Conservation (phyloP, 1,284 basidiomycete species). For the Vanrija humicola region DNA sequence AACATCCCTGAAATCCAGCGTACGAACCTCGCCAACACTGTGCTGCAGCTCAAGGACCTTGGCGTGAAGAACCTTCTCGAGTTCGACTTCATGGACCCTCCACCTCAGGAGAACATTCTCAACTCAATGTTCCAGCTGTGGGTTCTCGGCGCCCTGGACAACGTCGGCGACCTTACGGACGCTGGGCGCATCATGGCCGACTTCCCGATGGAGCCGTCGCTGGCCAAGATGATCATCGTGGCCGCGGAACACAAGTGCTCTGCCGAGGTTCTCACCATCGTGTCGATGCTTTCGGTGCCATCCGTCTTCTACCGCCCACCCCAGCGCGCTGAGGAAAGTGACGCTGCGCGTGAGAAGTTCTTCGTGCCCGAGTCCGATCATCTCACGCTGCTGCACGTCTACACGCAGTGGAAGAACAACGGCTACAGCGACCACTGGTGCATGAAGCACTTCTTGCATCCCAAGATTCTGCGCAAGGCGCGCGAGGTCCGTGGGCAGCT, state of each 20-base stretch:
- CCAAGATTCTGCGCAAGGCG: constrained; percentile 90
- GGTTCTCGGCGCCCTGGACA: constrained; percentile 96
- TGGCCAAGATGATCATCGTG: constrained; percentile 97
- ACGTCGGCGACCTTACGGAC: constrained; percentile 90
- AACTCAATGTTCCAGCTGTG: constrained; percentile 99
- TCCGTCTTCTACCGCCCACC: constrained; percentile 95
- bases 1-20: constrained; percentile 98
- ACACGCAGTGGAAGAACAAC: constrained; percentile 96
- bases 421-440: constrained; percentile 90
- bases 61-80: constrained; percentile 93
- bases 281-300: constrained; percentile 97
- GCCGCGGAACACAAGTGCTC: constrained; percentile 92
- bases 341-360: constrained; percentile 95
- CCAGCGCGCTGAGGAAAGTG: constrained; percentile 91
- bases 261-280: constrained; percentile 94
- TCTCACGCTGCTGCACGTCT: constrained; percentile 91
- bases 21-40: constrained; percentile 95
- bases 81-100: constrained; percentile 99
- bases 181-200: constrained; percentile 96
- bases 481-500: constrained; percentile 94
- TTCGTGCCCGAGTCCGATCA: constrained; percentile 98
- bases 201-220: constrained; percentile 95
- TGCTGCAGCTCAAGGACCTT: constrained; percentile 87
- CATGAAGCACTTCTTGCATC: constrained; percentile 91
- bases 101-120: constrained; percentile 80